Conservation (phyloP, 805 yeast species). For the Candida awuae region DNA sequence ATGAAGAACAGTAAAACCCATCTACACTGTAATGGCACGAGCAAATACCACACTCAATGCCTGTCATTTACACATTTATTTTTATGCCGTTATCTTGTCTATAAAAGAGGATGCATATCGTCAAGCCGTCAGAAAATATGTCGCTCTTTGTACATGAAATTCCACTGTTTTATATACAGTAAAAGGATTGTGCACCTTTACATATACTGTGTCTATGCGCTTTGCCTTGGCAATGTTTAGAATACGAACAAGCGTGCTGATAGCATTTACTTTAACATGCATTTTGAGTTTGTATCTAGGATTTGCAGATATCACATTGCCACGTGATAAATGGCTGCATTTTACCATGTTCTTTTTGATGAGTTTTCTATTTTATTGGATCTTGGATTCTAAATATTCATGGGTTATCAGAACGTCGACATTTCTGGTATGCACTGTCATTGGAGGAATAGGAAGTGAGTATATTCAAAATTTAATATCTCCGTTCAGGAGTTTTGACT, state of each 20-base stretch:
- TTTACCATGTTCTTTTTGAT: slow-evolving; percentile 37
- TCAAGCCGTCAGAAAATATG: too few relatives aligned
- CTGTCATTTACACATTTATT: neutral
- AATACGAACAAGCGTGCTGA: neutral
- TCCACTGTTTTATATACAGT: too few relatives aligned
- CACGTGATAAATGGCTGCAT: slow-evolving; percentile 43
- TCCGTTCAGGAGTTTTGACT: slow-evolving; percentile 39
- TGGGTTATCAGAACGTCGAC: slow-evolving; percentile 28
- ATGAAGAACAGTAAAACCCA: slow-evolving; percentile 20
- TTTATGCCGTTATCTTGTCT: neutral
- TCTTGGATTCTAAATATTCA: slow-evolving; percentile 32
- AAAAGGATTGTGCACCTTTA: too few relatives aligned
- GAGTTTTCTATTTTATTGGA: slow-evolving; percentile 40
- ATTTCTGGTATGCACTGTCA: slow-evolving; percentile 34
- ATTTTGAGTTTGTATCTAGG: slow-evolving; percentile 35
- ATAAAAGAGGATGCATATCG: too few relatives aligned
- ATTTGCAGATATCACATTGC: slow-evolving; percentile 39
- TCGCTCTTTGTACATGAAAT: too few relatives aligned
- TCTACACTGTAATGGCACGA: neutral
- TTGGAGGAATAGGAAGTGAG: slow-evolving; percentile 43
- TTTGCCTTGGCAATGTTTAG: neutral
- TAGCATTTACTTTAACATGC: neutral
- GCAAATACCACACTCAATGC: slow-evolving; percentile 22
- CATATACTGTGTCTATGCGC: neutral
- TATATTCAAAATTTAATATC: slow-evolving; percentile 36